Conservation (phyloP, 805 yeast genomes). For the Candida gorgasii region DNA sequence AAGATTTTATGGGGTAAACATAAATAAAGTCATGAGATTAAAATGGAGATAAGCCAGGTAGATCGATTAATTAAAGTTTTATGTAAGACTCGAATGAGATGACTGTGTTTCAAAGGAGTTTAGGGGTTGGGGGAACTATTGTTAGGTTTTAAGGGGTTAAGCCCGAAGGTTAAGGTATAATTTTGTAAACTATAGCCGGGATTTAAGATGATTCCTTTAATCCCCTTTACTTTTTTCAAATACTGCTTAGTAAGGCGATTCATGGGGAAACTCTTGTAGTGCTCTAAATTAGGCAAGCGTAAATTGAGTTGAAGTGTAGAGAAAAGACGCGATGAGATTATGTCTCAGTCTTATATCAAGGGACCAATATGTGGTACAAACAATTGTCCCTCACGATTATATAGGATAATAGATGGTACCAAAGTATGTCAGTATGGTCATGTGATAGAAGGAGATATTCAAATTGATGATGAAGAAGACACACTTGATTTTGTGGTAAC, state of each 20-base stretch:
- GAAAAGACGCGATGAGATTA: slow-evolving; percentile 10
- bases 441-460: slow-evolving; percentile 76
- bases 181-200: neutral
- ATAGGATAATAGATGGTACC: slow-evolving; percentile 73
- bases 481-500: slow-evolving; percentile 61
- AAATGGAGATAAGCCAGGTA: slow-evolving; percentile 1
- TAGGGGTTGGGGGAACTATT: neutral
- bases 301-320: too few species aligned
- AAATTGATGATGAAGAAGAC: slow-evolving; percentile 82
- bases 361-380: slow-evolving; percentile 90
- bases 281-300: too few species aligned
- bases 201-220: too few species aligned
- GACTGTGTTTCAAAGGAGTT: too few species aligned
- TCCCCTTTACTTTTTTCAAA: too few species aligned
- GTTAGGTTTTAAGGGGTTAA: neutral
- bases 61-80: neutral
- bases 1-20: neutral
- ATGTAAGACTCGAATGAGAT: too few species aligned
- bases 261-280: too few species aligned
- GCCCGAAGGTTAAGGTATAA: too few species aligned
- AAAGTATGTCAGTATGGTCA: slow-evolving; percentile 90
- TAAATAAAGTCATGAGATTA: slow-evolving; percentile 1
- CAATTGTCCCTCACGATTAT: slow-evolving; percentile 80
- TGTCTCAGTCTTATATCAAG: slow-evolving; percentile 47
- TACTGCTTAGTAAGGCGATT: too few species aligned